Percentiles rank a stretch among this genome's conserved stretches.
Conservation (phyloP, 1,284 basidiomycete species). For the Limonomyces culmigenus region DNA sequence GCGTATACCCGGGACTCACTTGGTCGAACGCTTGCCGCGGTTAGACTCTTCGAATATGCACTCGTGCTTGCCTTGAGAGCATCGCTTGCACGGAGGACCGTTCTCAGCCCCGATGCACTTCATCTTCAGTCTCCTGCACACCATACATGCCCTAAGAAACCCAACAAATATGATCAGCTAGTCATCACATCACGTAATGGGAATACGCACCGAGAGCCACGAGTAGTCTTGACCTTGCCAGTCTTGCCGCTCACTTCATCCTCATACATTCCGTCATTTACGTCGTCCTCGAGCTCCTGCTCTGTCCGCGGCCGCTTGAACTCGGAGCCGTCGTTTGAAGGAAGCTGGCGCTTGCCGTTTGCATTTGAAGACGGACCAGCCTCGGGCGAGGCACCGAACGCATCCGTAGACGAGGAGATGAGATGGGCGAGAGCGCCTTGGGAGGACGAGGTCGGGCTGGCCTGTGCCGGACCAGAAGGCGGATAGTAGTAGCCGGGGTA, state of each 20-base stretch:
- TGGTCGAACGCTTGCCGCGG: constrained; percentile 80
- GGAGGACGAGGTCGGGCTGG: too few species aligned
- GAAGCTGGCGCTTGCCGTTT: constrained; percentile 50
- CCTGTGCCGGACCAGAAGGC: too few species aligned
- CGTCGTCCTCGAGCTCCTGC: constrained; percentile 26
- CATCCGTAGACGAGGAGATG: too few species aligned
- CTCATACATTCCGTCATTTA: constrained; percentile 30
- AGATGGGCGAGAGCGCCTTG: too few species aligned
- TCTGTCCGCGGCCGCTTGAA: constrained; percentile 46
- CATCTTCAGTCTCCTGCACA: constrained; percentile 96
- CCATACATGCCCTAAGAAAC: constrained; percentile 65
- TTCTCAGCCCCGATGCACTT: constrained; percentile 90
- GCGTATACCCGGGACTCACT: too few species aligned
- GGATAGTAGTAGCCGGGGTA: too few species aligned
- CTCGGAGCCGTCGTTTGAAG: constrained; percentile 24
- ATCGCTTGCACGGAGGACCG: constrained; percentile 83
- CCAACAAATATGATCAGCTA: constrained; percentile 2
- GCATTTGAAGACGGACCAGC: too few species aligned
- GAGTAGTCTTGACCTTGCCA: constrained; percentile 70
- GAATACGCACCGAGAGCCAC: constrained; percentile 65
- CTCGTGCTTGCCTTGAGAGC: constrained; percentile 67
- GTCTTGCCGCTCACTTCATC: too few species aligned
- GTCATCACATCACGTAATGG: constrained; percentile 1
- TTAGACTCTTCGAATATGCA: constrained; percentile 94
- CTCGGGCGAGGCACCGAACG: too few species aligned